Conservation (phyloP, 2,329 filamentous ascomycete genomes). For the Fusarium compactum region DNA sequence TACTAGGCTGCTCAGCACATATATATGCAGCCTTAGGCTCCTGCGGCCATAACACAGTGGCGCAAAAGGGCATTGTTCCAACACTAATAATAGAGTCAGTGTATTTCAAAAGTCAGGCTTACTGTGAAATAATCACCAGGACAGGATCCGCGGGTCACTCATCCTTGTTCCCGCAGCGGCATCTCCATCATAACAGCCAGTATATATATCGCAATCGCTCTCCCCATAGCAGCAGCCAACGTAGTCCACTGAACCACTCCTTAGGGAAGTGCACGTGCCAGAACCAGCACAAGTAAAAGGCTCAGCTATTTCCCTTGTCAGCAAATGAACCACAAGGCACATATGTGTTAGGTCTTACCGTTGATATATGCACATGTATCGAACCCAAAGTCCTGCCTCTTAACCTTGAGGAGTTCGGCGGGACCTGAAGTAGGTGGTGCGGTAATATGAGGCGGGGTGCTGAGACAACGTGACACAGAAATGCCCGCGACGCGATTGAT, state of each 20-base stretch:
- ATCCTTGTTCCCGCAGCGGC: neutral
- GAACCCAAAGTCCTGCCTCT: fast-evolving
- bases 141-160: fast-evolving
- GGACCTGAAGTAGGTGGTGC: fast-evolving
- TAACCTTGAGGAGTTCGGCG: fast-evolving
- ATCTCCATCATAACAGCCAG: neutral
- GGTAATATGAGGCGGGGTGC: fast-evolving
- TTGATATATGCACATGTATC: neutral
- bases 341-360: fast-evolving
- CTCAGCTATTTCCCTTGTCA: fast-evolving
- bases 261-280: neutral
- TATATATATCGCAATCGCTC: neutral
- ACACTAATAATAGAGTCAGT: neutral
- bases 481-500: fast-evolving
- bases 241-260: fast-evolving
- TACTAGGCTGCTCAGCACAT: neutral
- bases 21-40: neutral
- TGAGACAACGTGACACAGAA: fast-evolving
- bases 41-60: neutral
- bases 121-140: neutral
- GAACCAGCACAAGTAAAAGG: neutral
- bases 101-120: fast-evolving
- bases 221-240: neutral
- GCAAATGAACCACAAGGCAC: fast-evolving
- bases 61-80: neutral